phyloP scores from a whole-genome alignment of 148 eudicot genomes.

The Fagopyrum tataricum region DNA sequence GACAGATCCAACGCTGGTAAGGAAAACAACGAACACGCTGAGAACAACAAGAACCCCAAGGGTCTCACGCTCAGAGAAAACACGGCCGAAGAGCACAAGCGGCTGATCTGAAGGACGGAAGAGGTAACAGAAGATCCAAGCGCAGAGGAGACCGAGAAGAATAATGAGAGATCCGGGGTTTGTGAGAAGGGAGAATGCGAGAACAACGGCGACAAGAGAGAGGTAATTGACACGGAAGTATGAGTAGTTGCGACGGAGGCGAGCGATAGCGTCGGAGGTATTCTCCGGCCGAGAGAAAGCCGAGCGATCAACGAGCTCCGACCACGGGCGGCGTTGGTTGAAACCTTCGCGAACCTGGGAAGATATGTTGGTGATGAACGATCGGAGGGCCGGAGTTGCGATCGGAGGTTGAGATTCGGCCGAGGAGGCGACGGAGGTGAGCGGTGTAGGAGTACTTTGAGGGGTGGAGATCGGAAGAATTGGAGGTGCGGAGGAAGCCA shows the following conservation, averaged over 20 bases:
- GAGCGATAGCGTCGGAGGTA: constrained; percentile 60
- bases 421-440: constrained; percentile 8
- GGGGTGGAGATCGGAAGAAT: constrained; percentile 52
- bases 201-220: constrained; percentile 34
- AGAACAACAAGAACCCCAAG: constrained; percentile 36
- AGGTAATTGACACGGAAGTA: constrained; percentile 85
- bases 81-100: constrained; percentile 45
- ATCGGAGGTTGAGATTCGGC: constrained; percentile 30
- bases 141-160: constrained; percentile 52
- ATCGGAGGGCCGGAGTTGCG: constrained; percentile 45
- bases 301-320: constrained; percentile 65
- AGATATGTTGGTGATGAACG: constrained; percentile 42
- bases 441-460: constrained; percentile 3
- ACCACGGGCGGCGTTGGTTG: constrained; percentile 76
- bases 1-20: constrained; percentile 74
- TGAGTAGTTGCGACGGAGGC: constrained; percentile 67
- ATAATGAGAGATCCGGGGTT: constrained; percentile 73
- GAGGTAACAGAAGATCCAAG: constrained; percentile 87
- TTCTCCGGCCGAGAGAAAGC: constrained; percentile 78
- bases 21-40: constrained; percentile 49
- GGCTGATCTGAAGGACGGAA: constrained; percentile 81
- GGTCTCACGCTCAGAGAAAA: constrained; percentile 66
- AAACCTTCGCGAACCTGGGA: constrained; percentile 38
- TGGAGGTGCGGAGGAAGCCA: constrained; percentile 45
- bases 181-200: constrained; percentile 64